A percentile compares a stretch with the other conserved stretches of the same genome.
phyloP scores from a whole-genome alignment of 345 rosid genomes.

The Orychophragmus violaceus region DNA sequence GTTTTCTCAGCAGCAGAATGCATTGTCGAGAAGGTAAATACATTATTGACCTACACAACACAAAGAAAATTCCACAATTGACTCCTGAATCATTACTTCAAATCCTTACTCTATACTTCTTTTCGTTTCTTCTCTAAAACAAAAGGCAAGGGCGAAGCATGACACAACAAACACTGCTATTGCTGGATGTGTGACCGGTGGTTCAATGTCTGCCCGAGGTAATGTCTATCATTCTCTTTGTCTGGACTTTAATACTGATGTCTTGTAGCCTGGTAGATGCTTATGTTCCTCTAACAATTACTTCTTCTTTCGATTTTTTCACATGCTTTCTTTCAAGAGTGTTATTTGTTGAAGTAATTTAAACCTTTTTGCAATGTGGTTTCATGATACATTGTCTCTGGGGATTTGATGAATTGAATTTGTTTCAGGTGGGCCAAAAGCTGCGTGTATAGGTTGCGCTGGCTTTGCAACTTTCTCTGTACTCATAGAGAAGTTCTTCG shows the following conservation, averaged over 20 bases:
- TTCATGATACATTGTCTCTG: background rate
- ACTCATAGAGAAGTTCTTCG: slow-evolving; percentile 84
- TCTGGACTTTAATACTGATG: background rate
- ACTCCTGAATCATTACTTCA: background rate
- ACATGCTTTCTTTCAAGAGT: background rate
- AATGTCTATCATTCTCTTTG: slow-evolving; percentile 3
- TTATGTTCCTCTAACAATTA: background rate
- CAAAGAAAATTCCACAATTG: background rate
- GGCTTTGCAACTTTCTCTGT: slow-evolving; percentile 95
- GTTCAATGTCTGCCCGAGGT: slow-evolving; percentile 81
- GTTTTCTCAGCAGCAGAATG: slow-evolving; percentile 89
- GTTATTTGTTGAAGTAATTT: background rate
- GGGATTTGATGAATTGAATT: background rate
- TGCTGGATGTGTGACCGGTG: slow-evolving; percentile 95
- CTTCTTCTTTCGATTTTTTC: background rate
- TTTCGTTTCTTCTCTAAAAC: slow-evolving; percentile 2
- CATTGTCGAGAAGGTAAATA: slow-evolving; percentile 69
- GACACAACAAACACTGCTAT: slow-evolving; percentile 66
- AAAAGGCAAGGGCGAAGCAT: slow-evolving; percentile 83
- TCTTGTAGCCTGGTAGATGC: too few species aligned
- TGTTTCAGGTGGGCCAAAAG: slow-evolving; percentile 74
- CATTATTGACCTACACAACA: background rate
- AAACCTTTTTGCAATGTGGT: background rate
- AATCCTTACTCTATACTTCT: background rate
- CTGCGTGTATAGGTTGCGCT: slow-evolving; percentile 85